Conservation (phyloP, 805 yeast genomes). For the Ogataea kodamae region DNA sequence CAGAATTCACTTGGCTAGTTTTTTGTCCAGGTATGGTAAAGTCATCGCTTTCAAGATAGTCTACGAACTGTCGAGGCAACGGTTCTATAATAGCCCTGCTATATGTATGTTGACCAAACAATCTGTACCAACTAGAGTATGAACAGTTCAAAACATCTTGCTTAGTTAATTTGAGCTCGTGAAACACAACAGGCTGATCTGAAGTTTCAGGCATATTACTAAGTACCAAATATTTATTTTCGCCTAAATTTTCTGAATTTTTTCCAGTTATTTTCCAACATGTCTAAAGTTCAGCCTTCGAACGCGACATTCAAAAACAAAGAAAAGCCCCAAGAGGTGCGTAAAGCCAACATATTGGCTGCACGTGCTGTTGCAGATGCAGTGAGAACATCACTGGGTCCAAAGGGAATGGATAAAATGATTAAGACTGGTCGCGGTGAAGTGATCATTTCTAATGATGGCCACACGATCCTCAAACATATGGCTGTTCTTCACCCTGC, state of each 20-base stretch:
- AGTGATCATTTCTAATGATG: constrained; percentile 94
- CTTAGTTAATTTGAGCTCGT: constrained; percentile 28
- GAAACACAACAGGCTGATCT: constrained; percentile 19
- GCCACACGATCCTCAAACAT: constrained; percentile 93
- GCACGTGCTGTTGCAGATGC: constrained; percentile 96
- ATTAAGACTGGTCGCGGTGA: constrained; percentile 90
- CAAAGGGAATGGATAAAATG: constrained; percentile 99
- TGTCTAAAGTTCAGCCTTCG: constrained; percentile 42
- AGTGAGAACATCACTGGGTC: constrained; percentile 92
- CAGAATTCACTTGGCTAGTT: constrained; percentile 44
- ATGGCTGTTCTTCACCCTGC: constrained; percentile 99
- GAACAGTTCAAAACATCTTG: constrained; percentile 49
- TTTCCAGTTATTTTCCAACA: constrained; percentile 9
- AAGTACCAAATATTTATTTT: constrained; percentile 2
- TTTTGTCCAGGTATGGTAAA: constrained; percentile 55
- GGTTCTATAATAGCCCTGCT: constrained; percentile 58
- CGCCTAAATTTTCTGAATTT: constrained; percentile 4
- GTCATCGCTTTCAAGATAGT: constrained; percentile 65
- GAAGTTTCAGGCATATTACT: constrained; percentile 7
- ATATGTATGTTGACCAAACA: constrained; percentile 40
- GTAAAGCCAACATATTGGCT: constrained; percentile 82
- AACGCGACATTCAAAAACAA: constrained; percentile 89
- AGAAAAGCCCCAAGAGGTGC: constrained; percentile 93
- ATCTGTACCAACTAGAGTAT: constrained; percentile 58
- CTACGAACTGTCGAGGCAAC: constrained; percentile 53